Conservation (phyloP, 305 asterid species). For the Fraxinus greggii region DNA sequence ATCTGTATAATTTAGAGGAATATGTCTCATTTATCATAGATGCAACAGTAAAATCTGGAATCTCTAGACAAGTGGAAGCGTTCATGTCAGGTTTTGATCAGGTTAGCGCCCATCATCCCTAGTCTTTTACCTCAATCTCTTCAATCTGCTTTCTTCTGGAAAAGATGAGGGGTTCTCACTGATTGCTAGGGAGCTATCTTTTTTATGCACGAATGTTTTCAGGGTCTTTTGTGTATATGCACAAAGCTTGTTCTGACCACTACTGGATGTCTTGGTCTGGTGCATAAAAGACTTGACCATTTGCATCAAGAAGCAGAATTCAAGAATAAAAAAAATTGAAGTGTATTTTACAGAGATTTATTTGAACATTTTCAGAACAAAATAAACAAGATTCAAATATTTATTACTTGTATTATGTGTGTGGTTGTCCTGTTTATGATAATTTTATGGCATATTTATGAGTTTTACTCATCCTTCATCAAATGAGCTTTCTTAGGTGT, state of each 20-base stretch:
- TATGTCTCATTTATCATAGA: conserved; percentile 61
- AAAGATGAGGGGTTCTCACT: not conserved
- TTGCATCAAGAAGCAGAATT: not conserved
- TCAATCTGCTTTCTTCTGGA: not conserved
- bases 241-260: not conserved
- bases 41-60: conserved; percentile 78
- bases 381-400: not conserved
- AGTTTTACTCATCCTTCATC: not conserved
- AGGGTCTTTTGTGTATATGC: not conserved
- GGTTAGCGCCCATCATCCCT: conserved; percentile 41
- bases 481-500: not conserved
- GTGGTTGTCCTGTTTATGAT: not conserved
- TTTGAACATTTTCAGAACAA: not conserved
- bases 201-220: not conserved
- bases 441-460: not conserved
- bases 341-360: not conserved
- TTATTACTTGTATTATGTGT: not conserved
- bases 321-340: not conserved
- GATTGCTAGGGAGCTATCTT: not conserved
- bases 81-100: conserved; percentile 89
- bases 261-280: not conserved
- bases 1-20: conserved; percentile 64
- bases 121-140: conserved; percentile 15
- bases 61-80: conserved; percentile 82
- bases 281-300: not conserved